Evolutionary conservation across 1,139 yeast genomes (phyloP), one percentile per base, ranked within the genome.

Genomic region (Suhomyces yuchorum): DNA sequence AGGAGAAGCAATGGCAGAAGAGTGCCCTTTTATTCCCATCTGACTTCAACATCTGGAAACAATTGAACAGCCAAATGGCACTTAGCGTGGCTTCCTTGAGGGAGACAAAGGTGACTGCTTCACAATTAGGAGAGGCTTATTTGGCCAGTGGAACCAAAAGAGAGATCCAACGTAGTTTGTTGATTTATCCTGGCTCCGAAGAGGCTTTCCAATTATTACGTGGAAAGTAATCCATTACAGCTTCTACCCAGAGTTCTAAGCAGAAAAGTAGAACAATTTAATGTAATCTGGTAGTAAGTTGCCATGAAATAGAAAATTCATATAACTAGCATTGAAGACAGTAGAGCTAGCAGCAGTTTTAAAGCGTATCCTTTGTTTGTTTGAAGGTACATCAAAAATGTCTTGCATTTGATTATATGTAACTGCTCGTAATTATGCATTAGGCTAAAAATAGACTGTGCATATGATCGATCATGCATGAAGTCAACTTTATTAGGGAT

Each of bases 21-120:
- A 77, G 82, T 15, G 92, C 95, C 0, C 68, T 85, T 51, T 68
- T 86, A 57, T 86, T 87, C 69, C 97, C 97, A 0, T 78, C 79
- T 36, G 87, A 85, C 56, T 74, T 74, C 53, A 69, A 71, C 17
- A 77, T 87, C 7, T 92, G 98, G 98, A 73, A 71, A 40, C 71
- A 79, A 19, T 63, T 92, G 37, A 80, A 81, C 57, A 61, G 68
- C 17, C 69, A 69, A 40, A 71, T 77, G 70, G 78, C 79, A 0
- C 56, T 74, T 30, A 60, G 67, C 6, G 74, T 82, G 9, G 82
- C 89, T 0, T 54, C 65, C 0, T 69, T 85, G 49, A 51, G 56
- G 2, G 80, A 80, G 48, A 72, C 86, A 18, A 77, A 77, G 51
- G 77, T 83, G 24, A 75, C 78, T 3, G 77, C 88, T 0, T 56